Percentiles rank a stretch among this genome's conserved stretches.
phyloP scores from a whole-genome alignment of 805 yeast genomes.

The Priceomyces fermenticarens region DNA sequence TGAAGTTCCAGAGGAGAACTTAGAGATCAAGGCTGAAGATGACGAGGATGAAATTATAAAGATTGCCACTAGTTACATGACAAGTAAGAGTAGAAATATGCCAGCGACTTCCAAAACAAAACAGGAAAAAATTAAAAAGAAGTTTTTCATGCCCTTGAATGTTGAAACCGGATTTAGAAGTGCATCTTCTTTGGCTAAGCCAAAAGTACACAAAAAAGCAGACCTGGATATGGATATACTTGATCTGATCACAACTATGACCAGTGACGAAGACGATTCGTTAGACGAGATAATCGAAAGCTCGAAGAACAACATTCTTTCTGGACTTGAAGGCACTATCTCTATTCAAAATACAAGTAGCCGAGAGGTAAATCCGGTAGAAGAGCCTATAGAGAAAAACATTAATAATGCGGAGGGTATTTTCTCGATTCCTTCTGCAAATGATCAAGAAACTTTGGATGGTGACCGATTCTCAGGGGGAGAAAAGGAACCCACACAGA shows the following conservation, averaged over 20 bases:
- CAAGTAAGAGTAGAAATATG: slow-evolving; percentile 4
- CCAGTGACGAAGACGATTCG: slow-evolving; percentile 11
- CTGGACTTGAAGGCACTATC: no score
- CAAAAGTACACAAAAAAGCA: not conserved
- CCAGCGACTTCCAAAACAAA: not conserved
- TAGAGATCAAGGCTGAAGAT: slow-evolving; percentile 52
- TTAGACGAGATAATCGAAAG: not conserved
- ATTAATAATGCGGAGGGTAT: no score
- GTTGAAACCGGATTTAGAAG: slow-evolving; percentile 62
- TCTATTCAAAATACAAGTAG: no score
- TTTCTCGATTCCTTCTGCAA: no score
- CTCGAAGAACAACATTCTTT: slow-evolving; percentile 4
- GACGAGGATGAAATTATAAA: slow-evolving; percentile 64
- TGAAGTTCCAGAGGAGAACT: slow-evolving; percentile 69
- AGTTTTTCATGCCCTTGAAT: slow-evolving; percentile 71
- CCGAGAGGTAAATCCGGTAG: no score
- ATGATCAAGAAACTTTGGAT: no score
- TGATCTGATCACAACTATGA: slow-evolving; percentile 13
- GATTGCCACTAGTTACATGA: slow-evolving; percentile 64
- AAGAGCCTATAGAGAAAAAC: no score
- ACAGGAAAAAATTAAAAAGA: slow-evolving; percentile 27
- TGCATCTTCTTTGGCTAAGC: slow-evolving; percentile 46
- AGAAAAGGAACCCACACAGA: no score
- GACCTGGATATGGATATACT: slow-evolving; percentile 1
- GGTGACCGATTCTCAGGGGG: no score